Conservation (phyloP, 169 alveolate species). For the Plasmodium malariae region DNA sequence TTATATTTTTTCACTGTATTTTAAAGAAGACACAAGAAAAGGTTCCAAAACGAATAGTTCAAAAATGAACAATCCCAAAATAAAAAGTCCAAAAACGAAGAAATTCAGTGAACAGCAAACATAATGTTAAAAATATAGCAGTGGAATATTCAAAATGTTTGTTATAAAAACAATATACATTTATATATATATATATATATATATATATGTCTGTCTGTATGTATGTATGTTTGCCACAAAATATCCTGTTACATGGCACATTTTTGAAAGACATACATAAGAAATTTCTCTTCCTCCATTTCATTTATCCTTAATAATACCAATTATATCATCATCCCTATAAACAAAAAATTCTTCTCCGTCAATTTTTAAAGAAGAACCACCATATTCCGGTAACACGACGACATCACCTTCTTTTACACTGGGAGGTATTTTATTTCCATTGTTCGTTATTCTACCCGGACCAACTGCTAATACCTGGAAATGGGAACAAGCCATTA, state of each 20-base stretch:
- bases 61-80: no score
- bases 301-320: conserved; percentile 76
- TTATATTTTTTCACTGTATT: no score
- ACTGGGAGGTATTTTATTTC: conserved; percentile 81
- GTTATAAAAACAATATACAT: no score
- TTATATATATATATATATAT: no score
- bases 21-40: no score
- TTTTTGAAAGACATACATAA: not conserved
- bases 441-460: conserved; percentile 79
- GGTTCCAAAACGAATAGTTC: no score
- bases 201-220: no score
- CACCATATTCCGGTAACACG: conserved; percentile 92
- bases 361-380: conserved; percentile 88
- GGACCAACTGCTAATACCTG: conserved; percentile 87
- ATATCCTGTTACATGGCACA: not conserved
- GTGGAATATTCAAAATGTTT: not conserved
- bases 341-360: conserved; percentile 88
- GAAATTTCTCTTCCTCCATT: not conserved
- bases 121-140: no score
- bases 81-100: not conserved
- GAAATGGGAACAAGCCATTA: not conserved
- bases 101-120: not conserved
- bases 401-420: conserved; percentile 91
- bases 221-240: no score
- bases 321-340: conserved; percentile 90